Evolutionary conservation across 805 yeast genomes (phyloP).

Genomic region (Saturnispora kantuleensis): DNA sequence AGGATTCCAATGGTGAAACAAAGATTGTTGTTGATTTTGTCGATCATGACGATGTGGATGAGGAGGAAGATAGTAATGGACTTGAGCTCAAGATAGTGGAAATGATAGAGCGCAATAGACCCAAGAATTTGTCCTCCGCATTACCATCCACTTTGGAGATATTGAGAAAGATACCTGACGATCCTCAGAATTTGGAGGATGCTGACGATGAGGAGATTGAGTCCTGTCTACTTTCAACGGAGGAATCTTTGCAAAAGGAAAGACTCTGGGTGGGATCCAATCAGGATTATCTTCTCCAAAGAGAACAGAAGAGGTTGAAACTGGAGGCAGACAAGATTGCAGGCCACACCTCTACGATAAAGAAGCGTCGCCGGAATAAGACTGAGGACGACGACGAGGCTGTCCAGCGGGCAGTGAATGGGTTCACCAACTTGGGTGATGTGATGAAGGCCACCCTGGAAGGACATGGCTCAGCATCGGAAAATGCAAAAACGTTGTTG

Average conservation of each 20-base stretch:
- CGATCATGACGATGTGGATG: slow-evolving; percentile 17
- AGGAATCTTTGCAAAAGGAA: slow-evolving; percentile 66
- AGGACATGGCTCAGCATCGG: slow-evolving; percentile 57
- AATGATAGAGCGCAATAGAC: slow-evolving; percentile 38
- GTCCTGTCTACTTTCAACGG: slow-evolving; percentile 48
- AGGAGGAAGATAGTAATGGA: slow-evolving; percentile 11
- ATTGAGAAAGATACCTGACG: slow-evolving; percentile 44
- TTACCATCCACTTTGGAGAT: slow-evolving; percentile 52
- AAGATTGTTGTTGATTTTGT: slow-evolving; percentile 10
- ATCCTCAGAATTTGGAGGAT: slow-evolving; percentile 51
- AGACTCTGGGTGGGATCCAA: slow-evolving; percentile 85
- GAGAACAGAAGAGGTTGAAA: slow-evolving; percentile 75
- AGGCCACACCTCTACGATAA: slow-evolving; percentile 53
- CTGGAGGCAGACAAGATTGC: slow-evolving; percentile 79
- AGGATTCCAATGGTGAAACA: slow-evolving; percentile 6
- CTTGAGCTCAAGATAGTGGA: slow-evolving; percentile 22
- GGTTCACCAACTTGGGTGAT: slow-evolving; percentile 19
- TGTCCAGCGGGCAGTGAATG: slow-evolving; percentile 22
- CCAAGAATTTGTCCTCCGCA: slow-evolving; percentile 40
- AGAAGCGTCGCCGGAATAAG: slow-evolving; percentile 35
- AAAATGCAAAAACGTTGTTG: slow-evolving; percentile 68
- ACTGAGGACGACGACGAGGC: slow-evolving; percentile 17
- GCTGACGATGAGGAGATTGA: slow-evolving; percentile 71
- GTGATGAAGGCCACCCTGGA: slow-evolving; percentile 33
- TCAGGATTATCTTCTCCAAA: slow-evolving; percentile 75